phyloP scores from a whole-genome alignment of 1,139 yeast species.

The Yamadazyma blattariae region DNA sequence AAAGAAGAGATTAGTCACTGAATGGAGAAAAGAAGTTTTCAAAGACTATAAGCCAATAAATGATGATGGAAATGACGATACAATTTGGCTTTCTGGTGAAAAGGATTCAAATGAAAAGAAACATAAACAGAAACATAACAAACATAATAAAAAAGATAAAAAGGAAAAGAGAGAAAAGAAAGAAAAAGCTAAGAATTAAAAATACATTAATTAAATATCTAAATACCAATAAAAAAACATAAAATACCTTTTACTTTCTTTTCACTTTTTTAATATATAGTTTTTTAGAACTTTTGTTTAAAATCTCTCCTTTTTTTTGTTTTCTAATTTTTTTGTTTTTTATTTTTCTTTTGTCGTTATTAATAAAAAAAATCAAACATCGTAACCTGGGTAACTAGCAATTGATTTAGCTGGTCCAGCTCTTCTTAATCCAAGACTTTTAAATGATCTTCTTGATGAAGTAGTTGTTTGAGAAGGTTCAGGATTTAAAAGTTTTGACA shows the following conservation, averaged over 20 bases:
- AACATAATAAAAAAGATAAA: neutral
- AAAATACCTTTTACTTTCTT: neutral
- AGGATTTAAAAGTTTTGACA: slow-evolving; percentile 20
- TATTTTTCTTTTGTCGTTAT: too few species aligned
- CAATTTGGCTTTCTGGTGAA: slow-evolving; percentile 36
- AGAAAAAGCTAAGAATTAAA: neutral
- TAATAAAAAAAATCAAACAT: too few species aligned
- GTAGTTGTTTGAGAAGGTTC: slow-evolving; percentile 13
- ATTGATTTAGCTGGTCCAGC: slow-evolving; percentile 35
- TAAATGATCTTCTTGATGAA: slow-evolving; percentile 34
- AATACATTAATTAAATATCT: slow-evolving; percentile 1
- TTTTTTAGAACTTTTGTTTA: too few species aligned
- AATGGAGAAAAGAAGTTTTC: slow-evolving; percentile 88
- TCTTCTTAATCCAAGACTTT: slow-evolving; percentile 43
- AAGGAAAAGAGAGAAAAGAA: slow-evolving; percentile 1
- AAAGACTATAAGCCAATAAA: slow-evolving; percentile 50
- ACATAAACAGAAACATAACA: slow-evolving; percentile 5
- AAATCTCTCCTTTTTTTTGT: too few species aligned
- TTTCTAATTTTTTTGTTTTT: too few species aligned
- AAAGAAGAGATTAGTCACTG: slow-evolving; percentile 69
- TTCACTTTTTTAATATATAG: neutral
- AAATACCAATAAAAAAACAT: too few species aligned
- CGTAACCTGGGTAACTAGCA: slow-evolving; percentile 39
- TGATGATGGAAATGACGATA: slow-evolving; percentile 32
- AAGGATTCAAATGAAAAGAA: slow-evolving; percentile 7